Base-by-base conservation (phyloP, 1,284 basidiomycete genomes). In the Malassezia slooffiae region DNA sequence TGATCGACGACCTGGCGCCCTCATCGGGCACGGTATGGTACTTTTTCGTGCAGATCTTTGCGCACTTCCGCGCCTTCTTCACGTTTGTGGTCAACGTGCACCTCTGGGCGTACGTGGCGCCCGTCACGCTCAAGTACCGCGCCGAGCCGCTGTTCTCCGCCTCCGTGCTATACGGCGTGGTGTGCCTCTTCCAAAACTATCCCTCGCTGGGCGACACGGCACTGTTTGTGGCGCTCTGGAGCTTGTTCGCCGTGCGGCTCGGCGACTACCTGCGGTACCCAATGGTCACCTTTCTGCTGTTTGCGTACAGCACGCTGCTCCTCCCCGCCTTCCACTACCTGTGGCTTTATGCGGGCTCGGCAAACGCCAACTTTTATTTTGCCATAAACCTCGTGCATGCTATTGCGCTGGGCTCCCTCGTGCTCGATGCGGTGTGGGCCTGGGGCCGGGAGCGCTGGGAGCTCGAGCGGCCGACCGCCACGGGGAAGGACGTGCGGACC, bases 11-110 rank as follows among this genome's bases (percentile, higher is more conserved):
- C 23, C 52, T 96, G 42, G 87, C 86, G 5, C 93, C 93, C 0
- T 95, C 91, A 60, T 80, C 86, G 7, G 91, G 91, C 3, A 73
- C 96, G 28, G 89, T 86, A 82, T 97, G 93, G 93, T 97, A 97
- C 72, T 96, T 96, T 73, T 95, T 96, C 72, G 95, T 89, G 11
- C 90, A 97, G 70, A 96, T 96, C 82, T 99, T 99, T 60, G 89
- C 95, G 64, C 85, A 97, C 70, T 99, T 96, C 74, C 76, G 90
- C 23, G 78, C 81, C 3, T 96, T 96, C 73, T 99, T 95, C 75
- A 74, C 93, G 15, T 82, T 90, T 74, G 85, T 85, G n/a, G 96
- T 96, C 71, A 87, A 85, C 31, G 57, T 86, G 3, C 93, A 97
- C 64, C 74, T 88, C 13, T 65, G 82, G 12, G 83, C 87, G 41